Evolutionary conservation across 2,329 filamentous ascomycete genomes (phyloP), one percentile per base, ranked within the genome.

Genomic region (Torrubiella hemipterigena): DNA sequence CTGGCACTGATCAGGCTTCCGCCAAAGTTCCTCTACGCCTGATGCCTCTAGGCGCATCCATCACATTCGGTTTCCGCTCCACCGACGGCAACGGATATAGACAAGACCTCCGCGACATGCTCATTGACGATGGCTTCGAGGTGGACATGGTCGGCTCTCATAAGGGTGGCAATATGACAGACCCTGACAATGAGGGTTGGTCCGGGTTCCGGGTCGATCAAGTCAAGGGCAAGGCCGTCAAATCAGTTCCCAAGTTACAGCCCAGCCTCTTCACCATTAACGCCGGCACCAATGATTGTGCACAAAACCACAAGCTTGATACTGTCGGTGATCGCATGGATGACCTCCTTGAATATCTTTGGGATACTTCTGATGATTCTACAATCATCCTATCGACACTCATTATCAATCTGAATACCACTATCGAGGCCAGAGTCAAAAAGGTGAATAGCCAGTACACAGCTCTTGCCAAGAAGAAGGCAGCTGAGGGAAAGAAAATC

Each of bases 161-260:
- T 18, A 38, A 50, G 13, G 39, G 45, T 27, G 60, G 60, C 23
- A 46, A 38, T 34, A 63, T 65, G 59, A 21, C 14, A 12, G 22
- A 59, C 42, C 57, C 58, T 41, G 51, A 60, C 10, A 52, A 60
- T 38, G 63, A 67, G 39, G 62, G 61, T 20, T 61, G 61, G 51
- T 51, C 56, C 0, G 61, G 55, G 16, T 47, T 49, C 26, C 53
- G 55, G 28, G 55, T 67, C 44, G 53, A 52, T 17, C 38, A 62
- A 38, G 52, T 64, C 21, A 36, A 45, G 26, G 41, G 17, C 17
- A 57, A 55, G 35, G 58, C 56, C 16, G 37, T 38, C 17, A 19
- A 13, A 4, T 48, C 52, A 2, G 49, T 60, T 5, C 47, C 49
- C 2, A 15, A 36, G 3, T 45, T 41, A 17, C 45, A 49, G 33